These are phyloP conservation scores for Argentina anserina DNA, from an alignment of 306 rosid species.

Conservation along the genomic window DNA sequence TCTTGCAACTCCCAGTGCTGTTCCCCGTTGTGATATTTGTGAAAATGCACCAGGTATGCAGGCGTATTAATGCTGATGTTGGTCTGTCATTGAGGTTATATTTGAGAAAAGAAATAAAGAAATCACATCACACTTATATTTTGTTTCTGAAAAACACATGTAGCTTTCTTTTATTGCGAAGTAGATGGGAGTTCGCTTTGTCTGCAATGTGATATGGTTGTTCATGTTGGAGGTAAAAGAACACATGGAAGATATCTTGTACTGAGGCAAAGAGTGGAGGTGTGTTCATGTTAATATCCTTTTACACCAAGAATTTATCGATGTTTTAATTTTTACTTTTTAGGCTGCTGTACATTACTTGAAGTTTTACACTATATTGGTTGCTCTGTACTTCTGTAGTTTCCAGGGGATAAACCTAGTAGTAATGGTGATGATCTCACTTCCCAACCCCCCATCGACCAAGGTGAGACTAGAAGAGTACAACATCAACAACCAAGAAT, in stretches of 20 bases:
- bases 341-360: neutral
- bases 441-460: constrained; percentile 46
- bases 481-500: constrained; percentile 47
- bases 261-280: constrained; percentile 95
- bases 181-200: constrained; percentile 93
- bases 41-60: constrained; percentile 91
- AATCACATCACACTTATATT: constrained; percentile 21
- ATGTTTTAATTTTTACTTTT: neutral
- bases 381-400: constrained; percentile 61
- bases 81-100: constrained; percentile 10
- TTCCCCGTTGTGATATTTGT: constrained; percentile 89
- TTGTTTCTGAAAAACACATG: constrained; percentile 33
- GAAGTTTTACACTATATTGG: constrained; percentile 18
- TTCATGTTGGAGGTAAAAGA: constrained; percentile 99
- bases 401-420: constrained; percentile 84
- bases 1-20: constrained; percentile 88
- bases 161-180: constrained; percentile 98
- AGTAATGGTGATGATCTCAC: constrained; percentile 33
- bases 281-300: constrained; percentile 42
- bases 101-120: neutral
- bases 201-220: constrained; percentile 91
- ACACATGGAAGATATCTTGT: constrained; percentile 94
- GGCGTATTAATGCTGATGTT: neutral
- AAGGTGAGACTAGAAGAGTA: constrained; percentile 47
- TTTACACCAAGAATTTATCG: neutral